Evolutionary conservation across 805 yeast genomes (phyloP).

Genomic region (Kodamaea nitidulidarum): DNA sequence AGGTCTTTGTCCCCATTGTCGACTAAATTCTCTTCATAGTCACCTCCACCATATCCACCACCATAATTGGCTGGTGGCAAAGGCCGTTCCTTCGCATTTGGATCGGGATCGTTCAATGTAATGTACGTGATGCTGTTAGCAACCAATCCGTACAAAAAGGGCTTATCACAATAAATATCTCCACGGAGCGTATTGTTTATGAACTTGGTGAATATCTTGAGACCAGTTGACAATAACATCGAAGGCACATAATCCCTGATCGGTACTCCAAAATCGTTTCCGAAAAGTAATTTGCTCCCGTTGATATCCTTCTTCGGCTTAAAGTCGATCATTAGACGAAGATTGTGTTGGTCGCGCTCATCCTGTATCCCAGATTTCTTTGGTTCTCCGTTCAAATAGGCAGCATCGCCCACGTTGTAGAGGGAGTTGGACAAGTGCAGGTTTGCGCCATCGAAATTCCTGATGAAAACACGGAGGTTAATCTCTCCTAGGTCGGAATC

Average conservation of each 20-base stretch:
- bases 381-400: constrained; percentile 21
- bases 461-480: constrained; percentile 39
- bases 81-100: constrained; percentile 10
- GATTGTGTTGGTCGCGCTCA: constrained; percentile 22
- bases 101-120: constrained; percentile 20
- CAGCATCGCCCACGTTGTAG: constrained; percentile 26
- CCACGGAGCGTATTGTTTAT: constrained; percentile 65
- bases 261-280: constrained; percentile 64
- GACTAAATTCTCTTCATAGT: constrained; percentile 25
- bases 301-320: constrained; percentile 40
- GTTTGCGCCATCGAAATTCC: constrained; percentile 43
- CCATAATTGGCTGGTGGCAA: constrained; percentile 9
- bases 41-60: constrained; percentile 11
- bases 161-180: constrained; percentile 56
- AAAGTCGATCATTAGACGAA: constrained; percentile 34
- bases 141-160: constrained; percentile 60
- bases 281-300: constrained; percentile 58
- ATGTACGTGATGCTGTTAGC: constrained; percentile 54
- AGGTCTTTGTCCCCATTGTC: constrained; percentile 18
- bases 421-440: constrained; percentile 33
- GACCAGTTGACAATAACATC: constrained; percentile 43
- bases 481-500: constrained; percentile 37
- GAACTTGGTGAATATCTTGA: constrained; percentile 51
- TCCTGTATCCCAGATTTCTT: constrained; percentile 5
- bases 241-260: constrained; percentile 57